Evolutionary conservation across 495 filamentous ascomycete species (phyloP).

Genomic region (Aspergillus mulundensis): DNA sequence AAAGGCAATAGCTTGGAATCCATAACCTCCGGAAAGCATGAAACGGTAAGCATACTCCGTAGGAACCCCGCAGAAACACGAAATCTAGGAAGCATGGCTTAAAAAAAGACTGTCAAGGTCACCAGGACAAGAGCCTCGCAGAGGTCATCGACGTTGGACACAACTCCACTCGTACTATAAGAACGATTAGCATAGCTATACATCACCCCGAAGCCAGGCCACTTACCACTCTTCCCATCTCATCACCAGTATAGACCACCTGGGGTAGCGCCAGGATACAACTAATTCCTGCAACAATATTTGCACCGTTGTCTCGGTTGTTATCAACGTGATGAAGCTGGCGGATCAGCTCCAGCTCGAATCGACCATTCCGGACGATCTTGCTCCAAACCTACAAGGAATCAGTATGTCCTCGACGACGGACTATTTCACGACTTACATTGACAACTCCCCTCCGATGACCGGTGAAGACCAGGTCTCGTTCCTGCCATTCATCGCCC

Average conservation of each 20-base stretch:
- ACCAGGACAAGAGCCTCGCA: not conserved
- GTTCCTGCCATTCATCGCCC: slow-evolving; percentile 89
- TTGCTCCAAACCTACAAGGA: slow-evolving; percentile 50
- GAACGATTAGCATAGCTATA: slow-evolving; percentile 16
- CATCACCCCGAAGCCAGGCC: not conserved
- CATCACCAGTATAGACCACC: slow-evolving; percentile 89
- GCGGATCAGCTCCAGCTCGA: slow-evolving; percentile 62
- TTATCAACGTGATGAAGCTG: slow-evolving; percentile 79
- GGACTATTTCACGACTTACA: slow-evolving; percentile 26
- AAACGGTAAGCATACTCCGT: not conserved
- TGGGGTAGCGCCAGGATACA: slow-evolving; percentile 80
- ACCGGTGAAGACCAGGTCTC: slow-evolving; percentile 81
- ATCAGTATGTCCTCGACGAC: slow-evolving; percentile 4
- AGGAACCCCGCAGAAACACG: not conserved
- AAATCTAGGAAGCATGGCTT: not conserved
- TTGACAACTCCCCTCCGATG: slow-evolving; percentile 83
- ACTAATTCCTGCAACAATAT: slow-evolving; percentile 78
- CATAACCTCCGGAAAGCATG: not conserved
- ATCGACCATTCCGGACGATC: slow-evolving; percentile 46
- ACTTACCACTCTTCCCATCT: slow-evolving; percentile 75
- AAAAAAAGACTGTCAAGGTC: not conserved
- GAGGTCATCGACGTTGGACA: slow-evolving; percentile 53
- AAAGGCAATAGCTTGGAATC: not conserved
- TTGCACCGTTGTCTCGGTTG: slow-evolving; percentile 65
- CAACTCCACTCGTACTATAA: slow-evolving; percentile 83